Percentiles rank a stretch among this genome's conserved stretches.
These are phyloP conservation scores for Penicillium salamii DNA, from an alignment of 495 filamentous ascomycete species.

Conservation along the genomic window DNA sequence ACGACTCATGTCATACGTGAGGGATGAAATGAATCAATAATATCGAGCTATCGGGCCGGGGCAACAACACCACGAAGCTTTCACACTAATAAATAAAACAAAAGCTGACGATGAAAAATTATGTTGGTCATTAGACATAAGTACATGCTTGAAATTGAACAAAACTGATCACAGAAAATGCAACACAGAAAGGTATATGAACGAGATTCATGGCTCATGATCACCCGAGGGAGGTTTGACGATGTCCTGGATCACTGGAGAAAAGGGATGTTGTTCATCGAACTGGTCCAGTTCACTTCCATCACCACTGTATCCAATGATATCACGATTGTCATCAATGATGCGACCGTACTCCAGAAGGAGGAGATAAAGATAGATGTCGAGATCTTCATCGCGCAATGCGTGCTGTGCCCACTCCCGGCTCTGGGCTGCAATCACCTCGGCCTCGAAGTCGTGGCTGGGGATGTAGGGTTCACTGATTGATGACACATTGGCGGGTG, in stretches of 20 bases:
- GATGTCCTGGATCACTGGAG: constrained; percentile 5
- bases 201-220: neutral
- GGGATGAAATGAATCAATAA: too few species aligned
- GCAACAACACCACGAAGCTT: too few species aligned
- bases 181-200: neutral
- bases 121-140: neutral
- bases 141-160: neutral
- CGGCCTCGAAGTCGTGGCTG: constrained; percentile 56
- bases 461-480: constrained; percentile 11
- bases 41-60: too few species aligned
- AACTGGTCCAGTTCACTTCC: constrained; percentile 27
- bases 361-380: constrained; percentile 65
- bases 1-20: too few species aligned
- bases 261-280: constrained; percentile 17
- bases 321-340: constrained; percentile 61
- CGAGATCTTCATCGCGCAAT: constrained; percentile 68
- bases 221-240: neutral
- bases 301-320: constrained; percentile 61
- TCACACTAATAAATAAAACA: too few species aligned
- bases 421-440: constrained; percentile 59
- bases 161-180: neutral
- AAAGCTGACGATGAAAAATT: too few species aligned
- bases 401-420: constrained; percentile 67
- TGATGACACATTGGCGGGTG: neutral
- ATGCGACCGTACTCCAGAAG: constrained; percentile 71